Evolutionary conservation across 768 basidiomycete species (phyloP), one percentile per base, ranked within the genome.

Genomic region (Leccinum truebloodii): DNA sequence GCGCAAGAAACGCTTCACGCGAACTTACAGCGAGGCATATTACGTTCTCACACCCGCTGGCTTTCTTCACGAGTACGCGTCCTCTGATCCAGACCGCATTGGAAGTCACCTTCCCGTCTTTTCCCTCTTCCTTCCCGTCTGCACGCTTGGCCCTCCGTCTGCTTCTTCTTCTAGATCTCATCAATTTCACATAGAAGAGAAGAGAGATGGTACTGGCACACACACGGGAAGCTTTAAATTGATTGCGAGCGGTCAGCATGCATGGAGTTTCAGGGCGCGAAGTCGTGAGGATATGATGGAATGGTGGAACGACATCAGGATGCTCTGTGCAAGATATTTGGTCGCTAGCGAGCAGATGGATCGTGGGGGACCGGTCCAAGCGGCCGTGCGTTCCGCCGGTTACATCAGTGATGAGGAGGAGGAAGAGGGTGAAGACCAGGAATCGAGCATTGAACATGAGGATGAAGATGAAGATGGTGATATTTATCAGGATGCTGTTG

Each of bases 211-310:
- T 0, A 83, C 78, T 6, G 93, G 69, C 3, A 81, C 80, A 1
- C 85, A 86, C 65, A 75, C 79, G 0, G 86, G 87, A n/a, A 79
- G 81, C 69, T 86, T 67, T 69, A 82, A 62, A 68, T 69, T 54
- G 63, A 83, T 64, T 57, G 59, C 60, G 34, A 71, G 65, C 26
- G 72, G 80, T 24, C 78, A 84, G 57, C 82, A 86, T 67, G 92
- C 92, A 30, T 98, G 91, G 87, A 91, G 87, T 53, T 98, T 99
- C 82, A 83, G 94, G 37, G 84, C 91, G 51, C 79, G 96, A 61
- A 90, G 87, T 60, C 86, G 90, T 65, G 96, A 98, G 63, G 96
- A 98, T 66, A 94, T 98, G 94, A 94, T 98, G 94, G 97, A 99
- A 77, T 97, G 97, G 93, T 99, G 97, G 97, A 98, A 98, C 71